Percentiles rank a stretch among this genome's conserved stretches.
These are phyloP conservation scores for Colletotrichum zoysiae DNA, from an alignment of 2,329 filamentous ascomycete genomes.

Conservation along the genomic window DNA sequence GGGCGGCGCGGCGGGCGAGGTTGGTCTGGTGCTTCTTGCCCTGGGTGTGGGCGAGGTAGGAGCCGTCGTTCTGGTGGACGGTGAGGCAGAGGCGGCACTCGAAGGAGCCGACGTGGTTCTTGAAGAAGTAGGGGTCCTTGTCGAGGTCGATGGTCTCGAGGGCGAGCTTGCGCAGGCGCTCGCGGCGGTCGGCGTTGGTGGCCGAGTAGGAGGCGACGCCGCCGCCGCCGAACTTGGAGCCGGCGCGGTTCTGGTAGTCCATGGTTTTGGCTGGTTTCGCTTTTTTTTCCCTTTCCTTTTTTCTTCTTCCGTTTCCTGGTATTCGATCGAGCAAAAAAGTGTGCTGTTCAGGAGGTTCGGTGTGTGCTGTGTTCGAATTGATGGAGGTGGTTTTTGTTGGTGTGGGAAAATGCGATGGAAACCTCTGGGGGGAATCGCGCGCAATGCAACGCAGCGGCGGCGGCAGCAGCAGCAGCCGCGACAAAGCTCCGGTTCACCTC, in stretches of 20 bases:
- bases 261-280: constrained; percentile 47
- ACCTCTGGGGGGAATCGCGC: not conserved
- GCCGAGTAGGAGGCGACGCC: constrained; percentile 94
- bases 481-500: not conserved
- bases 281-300: not conserved
- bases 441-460: not conserved
- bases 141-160: constrained; percentile 99
- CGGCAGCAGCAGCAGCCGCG: too few species aligned
- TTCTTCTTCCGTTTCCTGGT: not conserved
- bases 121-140: constrained; percentile 99
- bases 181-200: constrained; percentile 96
- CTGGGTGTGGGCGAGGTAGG: constrained; percentile 98
- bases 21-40: constrained; percentile 99
- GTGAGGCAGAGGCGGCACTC: constrained; percentile 97
- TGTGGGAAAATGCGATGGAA: constrained; percentile 7
- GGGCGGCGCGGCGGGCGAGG: constrained; percentile 92
- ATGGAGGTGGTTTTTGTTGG: too few species aligned
- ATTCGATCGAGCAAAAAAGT: not conserved
- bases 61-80: constrained; percentile 98
- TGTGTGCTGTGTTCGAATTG: not conserved
- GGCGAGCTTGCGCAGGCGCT: constrained; percentile 96
- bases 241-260: constrained; percentile 91
- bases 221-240: constrained; percentile 97
- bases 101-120: constrained; percentile 98
- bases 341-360: not conserved